Percentiles rank a stretch among this genome's conserved stretches.
Conservation (phyloP, 768 basidiomycete species). For the Hericium erinaceus region DNA sequence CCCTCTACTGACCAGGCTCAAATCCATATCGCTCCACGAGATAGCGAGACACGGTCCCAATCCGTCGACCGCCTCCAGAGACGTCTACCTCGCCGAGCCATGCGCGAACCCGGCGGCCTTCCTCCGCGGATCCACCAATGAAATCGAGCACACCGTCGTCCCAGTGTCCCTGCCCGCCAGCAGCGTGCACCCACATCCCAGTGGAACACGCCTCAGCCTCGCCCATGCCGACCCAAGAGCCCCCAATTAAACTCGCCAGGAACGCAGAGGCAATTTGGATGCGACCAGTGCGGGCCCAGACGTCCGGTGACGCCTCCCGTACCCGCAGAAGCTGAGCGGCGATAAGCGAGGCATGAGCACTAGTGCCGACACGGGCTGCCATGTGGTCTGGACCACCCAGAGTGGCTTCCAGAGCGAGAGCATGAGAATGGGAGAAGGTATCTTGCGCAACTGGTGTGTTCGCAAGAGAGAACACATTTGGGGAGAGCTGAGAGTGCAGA, state of each 20-base stretch:
- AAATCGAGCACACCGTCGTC: conserved; percentile 73
- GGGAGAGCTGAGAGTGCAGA: conserved; percentile 57
- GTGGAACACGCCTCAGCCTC: conserved; percentile 74
- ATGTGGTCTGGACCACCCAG: conserved; percentile 73
- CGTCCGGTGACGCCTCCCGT: conserved; percentile 73
- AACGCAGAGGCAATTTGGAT: conserved; percentile 74
- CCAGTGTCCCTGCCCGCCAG: conserved; percentile 49
- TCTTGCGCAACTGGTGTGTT: conserved; percentile 73
- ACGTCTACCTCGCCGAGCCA: conserved; percentile 82
- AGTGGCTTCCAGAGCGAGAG: conserved; percentile 62
- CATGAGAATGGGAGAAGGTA: conserved; percentile 73
- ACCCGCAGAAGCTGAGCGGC: conserved; percentile 71
- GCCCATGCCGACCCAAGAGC: conserved; percentile 62
- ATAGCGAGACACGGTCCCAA: conserved; percentile 63
- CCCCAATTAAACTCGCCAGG: conserved; percentile 58
- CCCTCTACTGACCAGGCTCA: conserved; percentile 44
- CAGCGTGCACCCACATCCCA: conserved; percentile 61
- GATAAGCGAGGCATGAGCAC: conserved; percentile 58
- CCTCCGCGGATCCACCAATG: conserved; percentile 67
- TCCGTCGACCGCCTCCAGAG: conserved; percentile 51
- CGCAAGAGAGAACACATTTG: conserved; percentile 59
- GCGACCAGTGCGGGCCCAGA: conserved; percentile 70
- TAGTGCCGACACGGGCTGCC: conserved; percentile 67
- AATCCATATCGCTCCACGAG: conserved; percentile 77
- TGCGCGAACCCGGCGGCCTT: conserved; percentile 58